These are phyloP conservation scores for Nepenthes alata DNA, from an alignment of 179 eudicot species.

Conservation along the genomic window DNA sequence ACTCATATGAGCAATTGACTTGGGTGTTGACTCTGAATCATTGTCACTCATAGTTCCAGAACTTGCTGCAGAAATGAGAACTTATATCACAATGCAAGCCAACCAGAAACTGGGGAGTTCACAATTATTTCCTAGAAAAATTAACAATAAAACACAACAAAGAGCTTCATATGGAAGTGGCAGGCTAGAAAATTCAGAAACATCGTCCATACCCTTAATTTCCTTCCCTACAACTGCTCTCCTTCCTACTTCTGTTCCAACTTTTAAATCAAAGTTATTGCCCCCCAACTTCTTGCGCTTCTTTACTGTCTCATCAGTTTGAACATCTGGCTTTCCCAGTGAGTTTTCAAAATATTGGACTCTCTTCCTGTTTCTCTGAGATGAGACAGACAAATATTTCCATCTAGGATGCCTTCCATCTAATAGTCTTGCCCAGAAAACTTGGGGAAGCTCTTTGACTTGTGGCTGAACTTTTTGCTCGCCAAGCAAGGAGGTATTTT, in stretches of 20 bases:
- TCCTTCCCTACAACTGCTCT: conserved; percentile 15
- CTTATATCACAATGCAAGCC: conserved; percentile 1
- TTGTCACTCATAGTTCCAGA: conserved; percentile 11
- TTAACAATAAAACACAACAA: background rate
- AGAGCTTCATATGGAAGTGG: background rate
- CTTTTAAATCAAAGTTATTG: conserved; percentile 20
- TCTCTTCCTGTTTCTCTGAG: conserved; percentile 69
- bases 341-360: conserved; percentile 31
- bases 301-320: conserved; percentile 36
- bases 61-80: conserved; percentile 16
- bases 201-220: conserved; percentile 12
- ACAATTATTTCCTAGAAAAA: background rate
- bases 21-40: conserved; percentile 7
- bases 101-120: background rate
- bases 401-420: conserved; percentile 56
- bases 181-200: too few relatives aligned
- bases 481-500: conserved; percentile 39
- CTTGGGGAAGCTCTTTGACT: conserved; percentile 39
- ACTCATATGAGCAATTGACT: conserved; percentile 3
- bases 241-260: conserved; percentile 18
- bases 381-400: conserved; percentile 40
- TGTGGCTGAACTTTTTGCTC: conserved; percentile 33
- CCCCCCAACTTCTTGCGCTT: conserved; percentile 39
- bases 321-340: conserved; percentile 15
- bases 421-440: conserved; percentile 61